Evolutionary conservation across 768 basidiomycete species (phyloP).

Genomic region (Boletus eberwhitei): DNA sequence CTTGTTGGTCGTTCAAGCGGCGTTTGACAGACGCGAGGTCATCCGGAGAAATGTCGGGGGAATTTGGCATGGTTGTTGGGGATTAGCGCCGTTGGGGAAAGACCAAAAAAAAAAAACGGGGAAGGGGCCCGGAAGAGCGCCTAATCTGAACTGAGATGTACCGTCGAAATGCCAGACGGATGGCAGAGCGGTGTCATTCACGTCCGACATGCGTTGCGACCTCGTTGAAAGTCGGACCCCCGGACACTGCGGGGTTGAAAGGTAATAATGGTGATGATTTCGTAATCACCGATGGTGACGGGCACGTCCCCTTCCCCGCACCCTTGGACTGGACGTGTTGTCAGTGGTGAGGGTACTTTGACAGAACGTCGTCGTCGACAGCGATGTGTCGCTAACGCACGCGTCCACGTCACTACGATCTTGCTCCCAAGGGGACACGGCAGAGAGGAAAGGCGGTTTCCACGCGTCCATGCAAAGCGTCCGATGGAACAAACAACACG

Average conservation of each 20-base stretch:
- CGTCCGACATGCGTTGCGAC: background rate
- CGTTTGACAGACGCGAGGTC: background rate
- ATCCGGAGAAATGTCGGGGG: background rate
- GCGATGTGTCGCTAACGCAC: too few species aligned
- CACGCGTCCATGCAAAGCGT: too few species aligned
- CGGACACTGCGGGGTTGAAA: conserved; percentile 5
- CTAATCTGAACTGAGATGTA: background rate
- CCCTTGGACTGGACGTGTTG: too few species aligned
- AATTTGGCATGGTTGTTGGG: background rate
- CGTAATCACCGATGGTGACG: background rate
- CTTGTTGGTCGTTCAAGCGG: background rate
- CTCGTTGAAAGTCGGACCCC: background rate
- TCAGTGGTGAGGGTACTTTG: too few species aligned
- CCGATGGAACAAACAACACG: background rate
- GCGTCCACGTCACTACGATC: too few species aligned
- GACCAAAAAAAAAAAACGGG: too few species aligned
- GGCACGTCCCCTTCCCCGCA: too few species aligned
- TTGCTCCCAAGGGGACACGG: too few species aligned
- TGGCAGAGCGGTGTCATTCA: background rate
- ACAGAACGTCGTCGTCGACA: too few species aligned
- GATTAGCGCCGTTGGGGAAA: background rate
- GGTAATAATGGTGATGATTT: too few species aligned
- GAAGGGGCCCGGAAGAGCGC: background rate
- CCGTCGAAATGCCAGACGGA: background rate
- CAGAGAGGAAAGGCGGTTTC: too few species aligned